Evolutionary conservation across 495 filamentous ascomycete species (phyloP).

Genomic region (Parathielavia appendiculata): DNA sequence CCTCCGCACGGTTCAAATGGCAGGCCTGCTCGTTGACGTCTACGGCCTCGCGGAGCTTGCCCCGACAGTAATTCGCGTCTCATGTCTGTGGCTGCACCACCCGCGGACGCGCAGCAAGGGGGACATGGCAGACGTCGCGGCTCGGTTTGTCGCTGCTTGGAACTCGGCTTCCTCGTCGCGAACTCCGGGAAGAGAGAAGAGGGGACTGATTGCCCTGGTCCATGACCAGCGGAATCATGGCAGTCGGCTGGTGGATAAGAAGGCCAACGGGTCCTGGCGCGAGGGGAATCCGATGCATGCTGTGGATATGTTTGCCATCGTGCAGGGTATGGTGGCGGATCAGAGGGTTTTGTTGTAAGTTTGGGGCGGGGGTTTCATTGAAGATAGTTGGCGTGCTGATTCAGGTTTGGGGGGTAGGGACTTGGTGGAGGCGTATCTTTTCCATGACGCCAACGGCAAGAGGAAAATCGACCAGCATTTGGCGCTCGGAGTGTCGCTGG

Average conservation of each 20-base stretch:
- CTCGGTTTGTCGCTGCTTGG: conserved; percentile 36
- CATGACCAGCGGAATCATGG: conserved; percentile 95
- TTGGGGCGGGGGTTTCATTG: background rate
- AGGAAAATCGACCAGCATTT: conserved; percentile 62
- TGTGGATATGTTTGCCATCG: conserved; percentile 71
- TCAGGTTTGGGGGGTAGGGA: conserved; percentile 49
- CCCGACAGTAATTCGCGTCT: conserved; percentile 44
- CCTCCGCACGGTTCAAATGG: conserved; percentile 56
- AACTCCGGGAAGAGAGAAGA: background rate
- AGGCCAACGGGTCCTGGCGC: conserved; percentile 70
- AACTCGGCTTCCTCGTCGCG: conserved; percentile 19
- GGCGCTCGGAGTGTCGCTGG: conserved; percentile 75
- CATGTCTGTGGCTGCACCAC: conserved; percentile 84
- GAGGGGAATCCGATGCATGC: conserved; percentile 78
- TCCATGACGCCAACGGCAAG: conserved; percentile 42
- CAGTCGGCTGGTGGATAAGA: conserved; percentile 51
- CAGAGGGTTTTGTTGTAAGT: conserved; percentile 43
- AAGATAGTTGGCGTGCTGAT: too few species aligned
- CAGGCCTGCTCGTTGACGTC: conserved; percentile 69
- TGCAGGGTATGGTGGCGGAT: conserved; percentile 67
- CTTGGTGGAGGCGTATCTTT: conserved; percentile 69
- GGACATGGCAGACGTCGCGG: conserved; percentile 56
- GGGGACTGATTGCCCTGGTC: conserved; percentile 68
- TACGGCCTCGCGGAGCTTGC: conserved; percentile 74
- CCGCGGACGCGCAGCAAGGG: conserved; percentile 63